A percentile compares a stretch with the other conserved stretches of the same genome.
Evolutionary conservation across 139 green algal species (phyloP).

Genomic region (Edaphochlamys debaryana): DNA sequence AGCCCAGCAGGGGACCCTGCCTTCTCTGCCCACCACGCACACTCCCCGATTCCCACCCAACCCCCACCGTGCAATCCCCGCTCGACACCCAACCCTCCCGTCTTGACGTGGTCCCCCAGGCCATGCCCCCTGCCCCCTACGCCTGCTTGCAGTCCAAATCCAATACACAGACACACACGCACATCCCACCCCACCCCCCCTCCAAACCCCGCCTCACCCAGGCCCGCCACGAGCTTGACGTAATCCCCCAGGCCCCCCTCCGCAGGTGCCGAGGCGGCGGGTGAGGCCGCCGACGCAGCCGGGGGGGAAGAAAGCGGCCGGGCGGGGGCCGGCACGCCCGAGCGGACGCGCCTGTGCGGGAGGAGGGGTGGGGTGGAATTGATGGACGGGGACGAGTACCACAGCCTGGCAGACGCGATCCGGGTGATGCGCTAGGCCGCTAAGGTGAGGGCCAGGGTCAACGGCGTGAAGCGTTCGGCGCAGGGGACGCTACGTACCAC

Average conservation of each 20-base stretch:
- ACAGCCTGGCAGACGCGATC: background rate
- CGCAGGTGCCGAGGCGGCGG: background rate
- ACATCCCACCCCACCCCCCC: too few species aligned
- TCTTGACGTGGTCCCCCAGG: background rate
- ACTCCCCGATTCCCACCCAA: too few species aligned
- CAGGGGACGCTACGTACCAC: constrained; percentile 24
- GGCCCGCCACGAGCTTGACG: constrained; percentile 53
- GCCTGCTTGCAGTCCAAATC: background rate
- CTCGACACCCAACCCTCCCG: too few species aligned
- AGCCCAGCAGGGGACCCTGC: too few species aligned
- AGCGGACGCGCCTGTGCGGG: constrained; percentile 9
- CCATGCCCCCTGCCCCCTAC: background rate
- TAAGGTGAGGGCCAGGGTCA: background rate
- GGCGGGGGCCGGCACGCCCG: background rate
- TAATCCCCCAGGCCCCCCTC: constrained; percentile 39
- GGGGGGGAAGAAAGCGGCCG: background rate
- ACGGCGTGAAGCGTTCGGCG: background rate
- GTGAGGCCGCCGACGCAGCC: background rate
- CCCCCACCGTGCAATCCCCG: too few species aligned
- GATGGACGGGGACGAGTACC: background rate
- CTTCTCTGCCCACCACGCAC: too few species aligned
- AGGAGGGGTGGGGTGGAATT: background rate
- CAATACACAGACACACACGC: too few species aligned
- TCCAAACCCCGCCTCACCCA: too few species aligned
- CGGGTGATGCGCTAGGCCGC: background rate